Base-by-base conservation (phyloP, 2,329 filamentous ascomycete species). In the Biscogniauxia marginata region DNA sequence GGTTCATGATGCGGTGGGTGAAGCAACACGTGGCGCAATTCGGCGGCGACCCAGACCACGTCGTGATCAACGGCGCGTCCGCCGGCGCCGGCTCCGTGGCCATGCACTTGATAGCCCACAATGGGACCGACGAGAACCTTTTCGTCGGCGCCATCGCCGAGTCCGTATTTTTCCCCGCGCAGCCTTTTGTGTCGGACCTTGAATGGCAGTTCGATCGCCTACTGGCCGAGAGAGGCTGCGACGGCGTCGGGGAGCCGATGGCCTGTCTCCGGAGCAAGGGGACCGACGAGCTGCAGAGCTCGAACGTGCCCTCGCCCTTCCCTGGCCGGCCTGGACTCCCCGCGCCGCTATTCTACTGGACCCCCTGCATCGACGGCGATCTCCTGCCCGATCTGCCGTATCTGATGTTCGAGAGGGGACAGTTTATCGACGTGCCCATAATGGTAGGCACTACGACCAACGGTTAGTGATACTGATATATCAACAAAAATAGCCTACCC, bases 41-140 rank as follows among this genome's bases (percentile, higher is more conserved):
- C 58, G 82, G 84, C 7, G 85, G 85, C 1, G 79, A 87, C 60
- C 80, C 83, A 0, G 65, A 75, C 21, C 81, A 83, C 59, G 80
- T 88, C 24, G 80, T 85, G 0, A 79, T 88, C 48, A 81, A 85
- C 58, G 84, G 85, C 2, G 78, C 79, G n/a, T 86, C 82, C 2
- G 82, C 85, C 1, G 85, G 85, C 5, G 84, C 76, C 3, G 84
- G 81, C 2, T 84, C 82, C 11, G 83, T 86, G 0, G 76, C 77
- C 3, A 73, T 77, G 58, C 82, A 84, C 58, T 67, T 84, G 2
- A 70, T 75, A 0, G 77, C 79, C 1, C 76, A 79, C 56, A 74
- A 73, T 21, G 78, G 76, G 9, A 34, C 49, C 16, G 44, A 44
- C 18, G 43, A 44, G 23, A 59, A 62, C 19, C 73, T 82, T 21